phyloP scores from a whole-genome alignment of 306 rosid genomes.

The Malus sylvestris region DNA sequence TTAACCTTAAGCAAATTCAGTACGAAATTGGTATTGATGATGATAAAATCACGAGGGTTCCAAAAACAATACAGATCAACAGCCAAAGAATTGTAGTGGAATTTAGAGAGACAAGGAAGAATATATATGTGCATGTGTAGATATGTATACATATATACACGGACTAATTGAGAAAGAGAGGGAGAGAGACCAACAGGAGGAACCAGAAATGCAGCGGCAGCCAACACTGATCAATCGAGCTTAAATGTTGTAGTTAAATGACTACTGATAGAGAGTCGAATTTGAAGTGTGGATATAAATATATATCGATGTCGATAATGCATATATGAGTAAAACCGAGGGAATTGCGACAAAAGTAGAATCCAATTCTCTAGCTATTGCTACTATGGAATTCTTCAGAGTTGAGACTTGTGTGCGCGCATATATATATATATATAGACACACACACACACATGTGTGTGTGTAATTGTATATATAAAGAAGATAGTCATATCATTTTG shows the following conservation, averaged over 20 bases:
- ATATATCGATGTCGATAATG: background rate
- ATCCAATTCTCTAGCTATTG: conserved; percentile 30
- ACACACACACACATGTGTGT: no score
- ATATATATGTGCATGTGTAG: background rate
- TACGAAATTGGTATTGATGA: background rate
- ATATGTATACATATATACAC: background rate
- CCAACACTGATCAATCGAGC: background rate
- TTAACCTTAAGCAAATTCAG: background rate
- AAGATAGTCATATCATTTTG: background rate
- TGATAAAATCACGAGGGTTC: background rate
- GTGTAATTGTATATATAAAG: background rate
- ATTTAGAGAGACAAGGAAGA: background rate
- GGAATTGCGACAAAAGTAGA: conserved; percentile 26
- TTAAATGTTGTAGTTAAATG: background rate
- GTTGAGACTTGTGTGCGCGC: background rate
- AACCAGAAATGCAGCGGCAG: background rate
- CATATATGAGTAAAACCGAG: background rate
- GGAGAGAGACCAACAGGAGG: background rate
- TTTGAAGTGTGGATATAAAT: background rate
- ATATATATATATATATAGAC: no score
- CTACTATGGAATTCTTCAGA: conserved; percentile 18
- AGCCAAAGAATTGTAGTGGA: background rate
- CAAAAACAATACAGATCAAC: background rate
- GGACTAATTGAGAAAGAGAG: background rate
- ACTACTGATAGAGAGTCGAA: background rate